These are phyloP conservation scores for Didymella pinodella DNA, from an alignment of 2,329 filamentous ascomycete species.

Conservation along the genomic window DNA sequence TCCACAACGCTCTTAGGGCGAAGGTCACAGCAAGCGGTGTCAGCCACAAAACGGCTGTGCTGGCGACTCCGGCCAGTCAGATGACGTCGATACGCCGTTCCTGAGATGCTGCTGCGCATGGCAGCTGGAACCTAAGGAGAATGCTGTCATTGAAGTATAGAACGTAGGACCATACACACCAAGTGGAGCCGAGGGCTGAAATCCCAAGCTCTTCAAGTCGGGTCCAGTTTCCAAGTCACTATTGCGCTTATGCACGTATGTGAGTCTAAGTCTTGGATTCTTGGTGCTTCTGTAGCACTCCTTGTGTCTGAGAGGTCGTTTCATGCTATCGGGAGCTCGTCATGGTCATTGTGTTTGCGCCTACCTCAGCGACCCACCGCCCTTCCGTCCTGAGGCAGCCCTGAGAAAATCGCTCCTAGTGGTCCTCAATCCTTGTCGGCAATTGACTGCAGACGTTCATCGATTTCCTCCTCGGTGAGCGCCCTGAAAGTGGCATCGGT, in stretches of 20 bases:
- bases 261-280: constrained; percentile 45
- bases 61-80: constrained; percentile 40
- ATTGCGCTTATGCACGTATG: constrained; percentile 45
- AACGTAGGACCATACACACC: constrained; percentile 45
- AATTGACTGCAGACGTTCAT: constrained; percentile 96
- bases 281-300: constrained; percentile 38
- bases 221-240: constrained; percentile 38
- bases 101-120: constrained; percentile 29
- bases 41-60: constrained; percentile 52
- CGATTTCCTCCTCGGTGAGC: constrained; percentile 96
- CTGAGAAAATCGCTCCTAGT: constrained; percentile 62
- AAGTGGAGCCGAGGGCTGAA: constrained; percentile 46
- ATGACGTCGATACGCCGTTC: constrained; percentile 40
- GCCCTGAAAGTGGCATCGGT: constrained; percentile 81
- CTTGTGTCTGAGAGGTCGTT: constrained; percentile 42
- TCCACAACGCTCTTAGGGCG: constrained; percentile 38
- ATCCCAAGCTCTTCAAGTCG: constrained; percentile 22
- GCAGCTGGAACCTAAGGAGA: constrained; percentile 45
- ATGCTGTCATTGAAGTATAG: constrained; percentile 43
- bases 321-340: constrained; percentile 38
- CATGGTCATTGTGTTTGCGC: constrained; percentile 33
- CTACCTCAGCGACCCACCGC: constrained; percentile 37
- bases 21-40: constrained; percentile 33
- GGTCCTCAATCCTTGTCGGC: constrained; percentile 89
- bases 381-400: constrained; percentile 30